Conservation (phyloP, 805 yeast genomes). For the Candida ascalaphidarum region DNA sequence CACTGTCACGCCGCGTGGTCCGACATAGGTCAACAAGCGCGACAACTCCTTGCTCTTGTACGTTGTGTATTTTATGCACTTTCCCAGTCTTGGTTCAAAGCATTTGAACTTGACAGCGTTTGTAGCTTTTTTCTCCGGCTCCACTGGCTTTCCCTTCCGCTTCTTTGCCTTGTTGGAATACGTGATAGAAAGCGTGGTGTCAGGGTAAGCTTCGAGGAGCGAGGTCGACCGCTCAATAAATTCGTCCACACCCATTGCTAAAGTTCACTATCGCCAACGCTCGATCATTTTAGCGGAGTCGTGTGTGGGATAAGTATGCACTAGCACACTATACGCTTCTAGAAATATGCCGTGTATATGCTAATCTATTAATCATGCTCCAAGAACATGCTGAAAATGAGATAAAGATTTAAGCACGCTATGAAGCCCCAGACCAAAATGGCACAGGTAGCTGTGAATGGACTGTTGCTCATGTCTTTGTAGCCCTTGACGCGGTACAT, state of each 20-base stretch:
- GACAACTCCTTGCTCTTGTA: constrained; percentile 65
- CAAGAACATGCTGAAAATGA: constrained; percentile 42
- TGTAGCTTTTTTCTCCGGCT: constrained; percentile 13
- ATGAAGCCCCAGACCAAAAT: constrained; percentile 62
- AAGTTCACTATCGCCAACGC: too few relatives aligned
- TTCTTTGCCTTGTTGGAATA: constrained; percentile 24
- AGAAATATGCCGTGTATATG: too few relatives aligned
- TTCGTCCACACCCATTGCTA: constrained; percentile 12
- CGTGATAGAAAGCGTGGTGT: constrained; percentile 21
- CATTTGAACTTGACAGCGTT: constrained; percentile 46
- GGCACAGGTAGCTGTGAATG: constrained; percentile 44
- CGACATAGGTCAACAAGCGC: constrained; percentile 62
- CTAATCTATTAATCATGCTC: too few relatives aligned
- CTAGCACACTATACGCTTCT: too few relatives aligned
- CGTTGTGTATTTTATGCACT: constrained; percentile 50
- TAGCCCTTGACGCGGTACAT: constrained; percentile 22
- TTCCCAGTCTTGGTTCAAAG: constrained; percentile 56
- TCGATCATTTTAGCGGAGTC: too few relatives aligned
- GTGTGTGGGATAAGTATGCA: too few relatives aligned
- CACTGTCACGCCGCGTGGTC: constrained; percentile 53
- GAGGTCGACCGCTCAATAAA: constrained; percentile 23
- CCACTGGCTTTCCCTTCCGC: constrained; percentile 3
- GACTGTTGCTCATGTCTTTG: constrained; percentile 67
- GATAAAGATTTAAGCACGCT: constrained; percentile 61
- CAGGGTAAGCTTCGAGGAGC: constrained; percentile 28